These are phyloP conservation scores for Themeda triandra DNA, from an alignment of 176 grass and related monocot genomes.

Conservation along the genomic window DNA sequence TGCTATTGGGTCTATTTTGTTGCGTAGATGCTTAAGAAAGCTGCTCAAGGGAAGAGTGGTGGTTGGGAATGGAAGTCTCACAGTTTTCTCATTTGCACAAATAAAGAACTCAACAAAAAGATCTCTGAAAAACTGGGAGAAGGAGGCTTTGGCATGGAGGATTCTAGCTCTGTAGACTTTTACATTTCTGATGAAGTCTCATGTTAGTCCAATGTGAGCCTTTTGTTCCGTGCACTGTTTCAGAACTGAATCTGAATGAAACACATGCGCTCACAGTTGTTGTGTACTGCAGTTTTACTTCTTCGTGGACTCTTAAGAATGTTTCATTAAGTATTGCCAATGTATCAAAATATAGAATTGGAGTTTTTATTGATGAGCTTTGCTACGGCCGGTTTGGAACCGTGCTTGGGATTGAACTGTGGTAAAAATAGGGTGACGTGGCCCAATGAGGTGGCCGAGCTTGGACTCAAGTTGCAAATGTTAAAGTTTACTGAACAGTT, in stretches of 20 bases:
- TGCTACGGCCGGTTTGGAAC: too few species aligned
- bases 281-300: neutral
- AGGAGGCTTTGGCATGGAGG: slow-evolving; percentile 40
- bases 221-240: neutral
- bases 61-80: neutral
- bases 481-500: too few species aligned
- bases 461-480: too few species aligned
- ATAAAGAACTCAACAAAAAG: slow-evolving; percentile 21
- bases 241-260: neutral
- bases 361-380: too few species aligned
- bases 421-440: too few species aligned
- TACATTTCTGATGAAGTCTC: neutral
- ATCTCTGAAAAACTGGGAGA: slow-evolving; percentile 36
- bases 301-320: neutral
- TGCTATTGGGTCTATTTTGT: neutral
- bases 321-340: neutral
- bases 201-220: neutral
- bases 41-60: too few species aligned
- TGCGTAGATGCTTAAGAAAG: too few species aligned
- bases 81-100: neutral
- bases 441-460: too few species aligned
- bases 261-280: neutral
- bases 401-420: too few species aligned
- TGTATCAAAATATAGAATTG: too few species aligned
- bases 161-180: neutral